These are phyloP conservation scores for Candida mesenterica DNA, from an alignment of 1,139 yeast species.

Conservation along the genomic window DNA sequence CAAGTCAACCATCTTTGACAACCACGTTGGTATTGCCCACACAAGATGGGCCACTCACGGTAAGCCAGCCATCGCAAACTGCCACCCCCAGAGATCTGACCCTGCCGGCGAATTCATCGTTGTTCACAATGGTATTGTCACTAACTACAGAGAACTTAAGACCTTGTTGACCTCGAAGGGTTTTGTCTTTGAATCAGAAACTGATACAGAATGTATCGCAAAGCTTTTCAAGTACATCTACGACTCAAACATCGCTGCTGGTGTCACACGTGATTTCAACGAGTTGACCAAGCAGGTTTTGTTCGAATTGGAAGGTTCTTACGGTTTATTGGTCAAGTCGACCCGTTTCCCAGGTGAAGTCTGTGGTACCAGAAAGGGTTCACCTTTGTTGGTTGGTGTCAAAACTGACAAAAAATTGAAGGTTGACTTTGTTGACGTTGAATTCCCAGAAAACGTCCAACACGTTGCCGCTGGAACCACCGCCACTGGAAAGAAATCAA, in stretches of 20 bases:
- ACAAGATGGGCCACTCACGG: slow-evolving; percentile 99
- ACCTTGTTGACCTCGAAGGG: slow-evolving; percentile 81
- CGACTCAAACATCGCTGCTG: slow-evolving; percentile 67
- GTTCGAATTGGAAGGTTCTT: slow-evolving; percentile 94
- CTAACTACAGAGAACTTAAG: slow-evolving; percentile 89
- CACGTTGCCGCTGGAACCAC: slow-evolving; percentile 8
- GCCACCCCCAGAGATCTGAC: slow-evolving; percentile 97
- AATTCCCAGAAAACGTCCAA: slow-evolving; percentile 63
- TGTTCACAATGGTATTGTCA: slow-evolving; percentile 97
- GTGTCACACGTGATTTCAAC: slow-evolving; percentile 76
- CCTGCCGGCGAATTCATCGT: slow-evolving; percentile 78
- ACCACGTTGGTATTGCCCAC: slow-evolving; percentile 96
- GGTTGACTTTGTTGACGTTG: slow-evolving; percentile 98
- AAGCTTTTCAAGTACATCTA: slow-evolving; percentile 89
- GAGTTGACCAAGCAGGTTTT: slow-evolving; percentile 91
- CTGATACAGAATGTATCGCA: slow-evolving; percentile 98
- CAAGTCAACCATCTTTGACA: slow-evolving; percentile 63
- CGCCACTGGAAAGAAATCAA: slow-evolving; percentile 10
- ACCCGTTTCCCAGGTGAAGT: slow-evolving; percentile 93
- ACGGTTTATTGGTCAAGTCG: slow-evolving; percentile 91
- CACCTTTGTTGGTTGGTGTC: slow-evolving; percentile 95
- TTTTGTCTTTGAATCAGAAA: slow-evolving; percentile 81
- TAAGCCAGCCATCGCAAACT: slow-evolving; percentile 78
- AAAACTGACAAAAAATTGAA: slow-evolving; percentile 92
- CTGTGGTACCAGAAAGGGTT: slow-evolving; percentile 97